Conservation (phyloP, 2,329 filamentous ascomycete genomes). For the Paecilomyces formosus region DNA sequence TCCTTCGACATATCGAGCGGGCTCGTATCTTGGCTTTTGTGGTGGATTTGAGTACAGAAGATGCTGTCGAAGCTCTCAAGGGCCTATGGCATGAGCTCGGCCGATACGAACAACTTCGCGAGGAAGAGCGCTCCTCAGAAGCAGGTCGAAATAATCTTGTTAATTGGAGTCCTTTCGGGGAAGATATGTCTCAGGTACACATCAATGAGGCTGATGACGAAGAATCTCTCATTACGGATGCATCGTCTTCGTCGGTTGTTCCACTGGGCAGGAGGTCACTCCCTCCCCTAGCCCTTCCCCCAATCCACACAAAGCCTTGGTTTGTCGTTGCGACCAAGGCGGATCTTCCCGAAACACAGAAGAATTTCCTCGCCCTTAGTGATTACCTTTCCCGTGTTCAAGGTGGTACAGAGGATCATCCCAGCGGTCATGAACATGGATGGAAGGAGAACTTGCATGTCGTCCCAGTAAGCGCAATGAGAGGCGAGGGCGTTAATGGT, state of each 20-base stretch:
- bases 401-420: slow-evolving; percentile 59
- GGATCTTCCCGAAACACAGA: slow-evolving; percentile 69
- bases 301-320: slow-evolving; percentile 92
- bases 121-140: slow-evolving; percentile 61
- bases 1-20: slow-evolving; percentile 88
- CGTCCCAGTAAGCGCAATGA: slow-evolving; percentile 84
- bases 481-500: slow-evolving; percentile 69
- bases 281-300: slow-evolving; percentile 48
- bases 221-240: neutral
- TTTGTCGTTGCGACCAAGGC: slow-evolving; percentile 93
- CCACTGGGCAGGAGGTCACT: slow-evolving; percentile 17
- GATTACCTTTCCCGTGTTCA: slow-evolving; percentile 63
- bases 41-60: slow-evolving; percentile 70
- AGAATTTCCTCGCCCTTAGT: slow-evolving; percentile 65
- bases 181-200: slow-evolving; percentile 15
- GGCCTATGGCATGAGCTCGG: slow-evolving; percentile 85
- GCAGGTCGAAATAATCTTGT: slow-evolving; percentile 53
- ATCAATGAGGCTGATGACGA: neutral
- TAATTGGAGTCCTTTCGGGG: slow-evolving; percentile 36
- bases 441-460: slow-evolving; percentile 53
- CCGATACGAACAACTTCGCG: slow-evolving; percentile 75
- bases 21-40: slow-evolving; percentile 92
- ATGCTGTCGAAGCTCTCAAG: slow-evolving; percentile 71
- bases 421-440: slow-evolving; percentile 62
- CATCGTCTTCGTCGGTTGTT: neutral